Conservation (phyloP, 345 rosid species). For the Balakata baccata region DNA sequence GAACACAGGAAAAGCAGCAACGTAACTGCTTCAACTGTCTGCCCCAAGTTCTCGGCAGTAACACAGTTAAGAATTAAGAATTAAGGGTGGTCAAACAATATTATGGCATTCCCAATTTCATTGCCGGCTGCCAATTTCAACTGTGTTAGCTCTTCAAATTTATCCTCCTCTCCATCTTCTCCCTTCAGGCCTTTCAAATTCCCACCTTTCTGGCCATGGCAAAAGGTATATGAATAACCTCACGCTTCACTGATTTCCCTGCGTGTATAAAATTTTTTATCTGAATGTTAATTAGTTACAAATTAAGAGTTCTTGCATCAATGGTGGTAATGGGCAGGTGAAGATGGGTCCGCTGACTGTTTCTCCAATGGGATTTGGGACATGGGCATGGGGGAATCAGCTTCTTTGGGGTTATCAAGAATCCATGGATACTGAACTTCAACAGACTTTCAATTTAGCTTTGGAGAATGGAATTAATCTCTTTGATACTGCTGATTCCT, state of each 20-base stretch:
- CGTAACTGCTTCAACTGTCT: background rate
- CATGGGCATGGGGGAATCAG: conserved; percentile 99
- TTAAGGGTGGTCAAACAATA: background rate
- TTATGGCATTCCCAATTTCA: conserved; percentile 49
- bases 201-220: conserved; percentile 88
- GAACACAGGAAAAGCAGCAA: background rate
- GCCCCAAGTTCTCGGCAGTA: background rate
- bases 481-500: conserved; percentile 93
- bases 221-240: conserved; percentile 42
- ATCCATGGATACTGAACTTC: conserved; percentile 83
- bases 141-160: conserved; percentile 39
- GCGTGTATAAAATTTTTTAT: background rate
- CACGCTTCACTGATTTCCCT: too few species aligned
- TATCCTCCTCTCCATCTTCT: conserved; percentile 29
- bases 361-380: conserved; percentile 96
- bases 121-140: conserved; percentile 26
- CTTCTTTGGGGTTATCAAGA: conserved; percentile 84
- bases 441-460: conserved; percentile 66
- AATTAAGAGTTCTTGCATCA: background rate
- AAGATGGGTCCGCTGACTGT: conserved; percentile 82
- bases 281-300: background rate
- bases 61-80: background rate
- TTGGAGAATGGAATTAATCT: conserved; percentile 73
- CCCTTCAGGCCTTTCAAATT: conserved; percentile 55
- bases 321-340: conserved; percentile 37